These are phyloP conservation scores for Zancudomyces culisetae DNA, from an alignment of 371 early-diverging fungal genomes.

Conservation along the genomic window DNA sequence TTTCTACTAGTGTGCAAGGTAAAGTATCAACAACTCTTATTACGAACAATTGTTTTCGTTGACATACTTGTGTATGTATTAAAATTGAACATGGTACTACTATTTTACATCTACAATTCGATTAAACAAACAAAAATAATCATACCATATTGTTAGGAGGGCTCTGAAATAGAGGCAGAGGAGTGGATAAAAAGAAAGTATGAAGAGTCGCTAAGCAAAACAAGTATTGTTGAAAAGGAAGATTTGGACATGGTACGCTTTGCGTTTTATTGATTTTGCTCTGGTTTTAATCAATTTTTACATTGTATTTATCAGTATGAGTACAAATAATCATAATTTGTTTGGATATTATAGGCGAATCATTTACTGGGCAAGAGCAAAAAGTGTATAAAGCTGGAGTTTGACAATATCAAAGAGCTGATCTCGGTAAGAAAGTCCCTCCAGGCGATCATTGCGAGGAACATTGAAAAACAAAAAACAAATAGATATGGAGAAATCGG, in stretches of 20 bases:
- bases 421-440: conserved; percentile 50
- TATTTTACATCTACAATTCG: no score
- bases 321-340: neutral
- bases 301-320: no score
- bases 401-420: conserved; percentile 66
- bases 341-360: conserved; percentile 31
- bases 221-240: conserved; percentile 49
- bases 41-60: neutral
- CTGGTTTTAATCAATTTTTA: no score
- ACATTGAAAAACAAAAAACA: conserved; percentile 31
- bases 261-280: conserved; percentile 21
- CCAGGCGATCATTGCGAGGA: conserved; percentile 44
- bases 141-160: conserved; percentile 25
- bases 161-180: conserved; percentile 64
- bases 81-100: no score
- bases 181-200: conserved; percentile 63
- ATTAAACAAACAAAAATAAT: neutral
- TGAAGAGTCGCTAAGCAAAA: conserved; percentile 38
- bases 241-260: conserved; percentile 53
- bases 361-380: conserved; percentile 66
- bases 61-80: no score
- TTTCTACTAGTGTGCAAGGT: conserved; percentile 72
- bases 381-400: conserved; percentile 52
- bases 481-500: conserved; percentile 4
- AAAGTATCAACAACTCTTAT: neutral